A percentile compares a stretch with the other conserved stretches of the same genome.
Evolutionary conservation across 805 yeast species (phyloP).

Genomic region (Jamesozyma rosinii): DNA sequence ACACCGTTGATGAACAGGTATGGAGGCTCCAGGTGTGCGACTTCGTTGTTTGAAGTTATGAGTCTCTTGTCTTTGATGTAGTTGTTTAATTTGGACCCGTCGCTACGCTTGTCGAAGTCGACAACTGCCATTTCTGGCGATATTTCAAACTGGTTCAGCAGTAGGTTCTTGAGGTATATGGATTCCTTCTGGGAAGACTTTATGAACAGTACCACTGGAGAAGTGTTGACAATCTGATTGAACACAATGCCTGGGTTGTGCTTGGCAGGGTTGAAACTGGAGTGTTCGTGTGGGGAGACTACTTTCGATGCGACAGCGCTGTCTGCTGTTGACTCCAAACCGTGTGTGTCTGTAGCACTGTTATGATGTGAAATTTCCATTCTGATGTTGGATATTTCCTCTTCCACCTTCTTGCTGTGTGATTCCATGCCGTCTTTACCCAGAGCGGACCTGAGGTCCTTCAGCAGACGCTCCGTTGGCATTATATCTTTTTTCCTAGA

Average conservation of each 20-base stretch:
- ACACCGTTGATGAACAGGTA: conserved; percentile 21
- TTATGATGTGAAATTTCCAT: not conserved
- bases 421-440: not conserved
- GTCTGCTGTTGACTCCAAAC: not conserved
- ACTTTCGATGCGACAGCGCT: not conserved
- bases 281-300: not conserved
- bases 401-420: conserved; percentile 1
- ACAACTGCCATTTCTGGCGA: conserved; percentile 63
- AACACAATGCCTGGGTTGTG: conserved; percentile 19
- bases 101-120: conserved; percentile 66
- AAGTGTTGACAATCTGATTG: conserved; percentile 42
- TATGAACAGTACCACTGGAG: conserved; percentile 52
- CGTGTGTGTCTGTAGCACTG: not conserved
- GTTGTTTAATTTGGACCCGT: conserved; percentile 63
- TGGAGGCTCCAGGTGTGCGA: conserved; percentile 9
- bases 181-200: conserved; percentile 57
- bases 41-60: not conserved
- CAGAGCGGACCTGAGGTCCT: not conserved
- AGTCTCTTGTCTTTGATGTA: conserved; percentile 34
- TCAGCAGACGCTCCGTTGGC: not conserved
- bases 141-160: conserved; percentile 53
- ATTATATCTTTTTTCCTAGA: not conserved
- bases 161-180: conserved; percentile 50
- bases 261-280: not conserved
- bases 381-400: conserved; percentile 2